These are phyloP conservation scores for Forsythia suspensa DNA, from an alignment of 257 asterid species.

Conservation along the genomic window DNA sequence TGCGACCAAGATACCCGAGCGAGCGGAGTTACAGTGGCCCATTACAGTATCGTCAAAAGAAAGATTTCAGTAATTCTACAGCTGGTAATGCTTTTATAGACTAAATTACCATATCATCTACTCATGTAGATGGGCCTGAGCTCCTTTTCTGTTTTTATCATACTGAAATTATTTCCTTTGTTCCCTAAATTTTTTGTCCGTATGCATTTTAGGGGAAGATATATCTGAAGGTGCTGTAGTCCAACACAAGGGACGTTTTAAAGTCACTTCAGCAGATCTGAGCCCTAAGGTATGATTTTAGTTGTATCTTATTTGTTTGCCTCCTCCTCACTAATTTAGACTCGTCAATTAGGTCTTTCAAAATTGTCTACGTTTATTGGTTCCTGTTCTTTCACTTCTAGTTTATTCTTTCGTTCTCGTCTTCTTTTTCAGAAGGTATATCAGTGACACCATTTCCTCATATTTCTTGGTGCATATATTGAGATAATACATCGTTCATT, in stretches of 20 bases:
- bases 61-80: conserved; percentile 49
- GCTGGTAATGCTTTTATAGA: conserved; percentile 47
- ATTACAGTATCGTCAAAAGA: conserved; percentile 74
- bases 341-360: background rate
- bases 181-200: conserved; percentile 6
- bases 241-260: conserved; percentile 94
- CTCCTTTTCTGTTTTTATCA: background rate
- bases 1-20: conserved; percentile 52
- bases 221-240: conserved; percentile 74
- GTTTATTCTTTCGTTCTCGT: background rate
- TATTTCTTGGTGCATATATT: background rate
- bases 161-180: conserved; percentile 9
- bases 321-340: background rate
- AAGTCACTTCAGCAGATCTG: conserved; percentile 86
- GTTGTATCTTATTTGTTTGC: background rate
- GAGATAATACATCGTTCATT: background rate
- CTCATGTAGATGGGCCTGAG: background rate
- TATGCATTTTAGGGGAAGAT: conserved; percentile 64
- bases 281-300: conserved; percentile 56
- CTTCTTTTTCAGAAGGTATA: background rate
- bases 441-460: background rate
- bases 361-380: background rate
- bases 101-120: conserved; percentile 4
- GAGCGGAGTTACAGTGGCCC: conserved; percentile 84
- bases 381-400: background rate